A percentile compares a stretch with the other conserved stretches of the same genome.
phyloP scores from a whole-genome alignment of 2,329 filamentous ascomycete genomes.

The Exophiala aquamarina region DNA sequence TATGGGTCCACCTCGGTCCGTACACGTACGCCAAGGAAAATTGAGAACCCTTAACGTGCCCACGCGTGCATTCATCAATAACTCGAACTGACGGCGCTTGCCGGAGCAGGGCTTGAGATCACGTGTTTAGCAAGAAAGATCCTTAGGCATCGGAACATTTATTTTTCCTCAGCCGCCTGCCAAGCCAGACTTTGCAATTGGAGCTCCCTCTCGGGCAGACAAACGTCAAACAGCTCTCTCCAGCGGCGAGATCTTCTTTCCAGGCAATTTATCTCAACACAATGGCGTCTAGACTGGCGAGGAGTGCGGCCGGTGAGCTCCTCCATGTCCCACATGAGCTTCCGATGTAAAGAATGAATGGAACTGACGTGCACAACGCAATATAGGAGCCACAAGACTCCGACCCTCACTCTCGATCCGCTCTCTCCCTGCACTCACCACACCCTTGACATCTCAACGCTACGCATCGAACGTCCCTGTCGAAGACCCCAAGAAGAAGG shows the following conservation, averaged over 20 bases:
- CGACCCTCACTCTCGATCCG: conserved; percentile 62
- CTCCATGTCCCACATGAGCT: conserved; percentile 28
- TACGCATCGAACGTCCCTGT: conserved; percentile 74
- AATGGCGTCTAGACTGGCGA: conserved; percentile 98
- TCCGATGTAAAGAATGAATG: conserved; percentile 17
- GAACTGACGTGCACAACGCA: conserved; percentile 32
- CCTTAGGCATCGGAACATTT: too few species aligned
- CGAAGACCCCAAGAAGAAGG: conserved; percentile 94
- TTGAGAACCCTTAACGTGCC: too few species aligned
- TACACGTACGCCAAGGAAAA: too few species aligned
- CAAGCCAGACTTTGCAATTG: conserved; percentile 1
- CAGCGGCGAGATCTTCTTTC: not conserved
- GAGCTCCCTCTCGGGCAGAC: not conserved
- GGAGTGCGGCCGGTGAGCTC: conserved; percentile 86
- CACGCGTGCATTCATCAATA: too few species aligned
- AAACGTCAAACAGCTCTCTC: conserved; percentile 1
- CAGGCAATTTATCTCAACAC: conserved; percentile 39
- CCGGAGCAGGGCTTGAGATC: too few species aligned
- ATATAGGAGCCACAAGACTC: conserved; percentile 81
- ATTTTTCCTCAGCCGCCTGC: not conserved
- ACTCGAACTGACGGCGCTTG: too few species aligned
- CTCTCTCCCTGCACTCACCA: conserved; percentile 71
- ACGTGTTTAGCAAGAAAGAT: too few species aligned
- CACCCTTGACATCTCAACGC: conserved; percentile 66
- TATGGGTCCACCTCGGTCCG: too few species aligned